Percentiles rank a stretch among this genome's conserved stretches.
Conservation (phyloP, 2,329 filamentous ascomycete genomes). For the Cercospora janseana region DNA sequence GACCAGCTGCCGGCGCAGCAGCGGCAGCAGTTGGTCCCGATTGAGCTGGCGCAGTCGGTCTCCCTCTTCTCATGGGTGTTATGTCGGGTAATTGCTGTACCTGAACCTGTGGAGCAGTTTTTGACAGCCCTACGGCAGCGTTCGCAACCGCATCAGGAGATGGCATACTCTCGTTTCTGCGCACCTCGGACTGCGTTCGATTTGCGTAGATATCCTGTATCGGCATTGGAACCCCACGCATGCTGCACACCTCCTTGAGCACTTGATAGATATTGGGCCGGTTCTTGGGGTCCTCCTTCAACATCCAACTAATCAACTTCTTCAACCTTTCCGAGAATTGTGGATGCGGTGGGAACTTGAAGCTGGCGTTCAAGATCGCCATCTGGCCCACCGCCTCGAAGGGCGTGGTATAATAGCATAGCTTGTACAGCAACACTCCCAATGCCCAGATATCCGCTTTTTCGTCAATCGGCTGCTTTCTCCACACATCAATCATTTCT, state of each 20-base stretch:
- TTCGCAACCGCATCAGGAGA: conserved; percentile 46
- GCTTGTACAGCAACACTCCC: conserved; percentile 91
- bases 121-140: conserved; percentile 68
- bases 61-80: conserved; percentile 86
- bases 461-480: conserved; percentile 94
- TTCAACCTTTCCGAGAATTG: conserved; percentile 87
- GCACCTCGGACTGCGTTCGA: conserved; percentile 63
- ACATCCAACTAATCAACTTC: conserved; percentile 86
- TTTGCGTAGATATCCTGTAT: conserved; percentile 70
- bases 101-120: conserved; percentile 70
- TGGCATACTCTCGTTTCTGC: conserved; percentile 60
- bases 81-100: conserved; percentile 80
- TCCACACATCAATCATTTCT: conserved; percentile 98
- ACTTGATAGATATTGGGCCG: conserved; percentile 95
- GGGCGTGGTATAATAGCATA: conserved; percentile 98
- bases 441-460: conserved; percentile 99
- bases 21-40: conserved; percentile 41
- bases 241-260: conserved; percentile 77
- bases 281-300: conserved; percentile 74
- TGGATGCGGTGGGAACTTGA: conserved; percentile 85
- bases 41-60: conserved; percentile 55
- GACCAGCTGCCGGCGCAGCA: conserved; percentile 65
- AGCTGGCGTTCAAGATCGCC: conserved; percentile 93
- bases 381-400: conserved; percentile 98
- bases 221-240: conserved; percentile 80